Evolutionary conservation across 257 asterid genomes (phyloP).

Genomic region (Ballota nigra): DNA sequence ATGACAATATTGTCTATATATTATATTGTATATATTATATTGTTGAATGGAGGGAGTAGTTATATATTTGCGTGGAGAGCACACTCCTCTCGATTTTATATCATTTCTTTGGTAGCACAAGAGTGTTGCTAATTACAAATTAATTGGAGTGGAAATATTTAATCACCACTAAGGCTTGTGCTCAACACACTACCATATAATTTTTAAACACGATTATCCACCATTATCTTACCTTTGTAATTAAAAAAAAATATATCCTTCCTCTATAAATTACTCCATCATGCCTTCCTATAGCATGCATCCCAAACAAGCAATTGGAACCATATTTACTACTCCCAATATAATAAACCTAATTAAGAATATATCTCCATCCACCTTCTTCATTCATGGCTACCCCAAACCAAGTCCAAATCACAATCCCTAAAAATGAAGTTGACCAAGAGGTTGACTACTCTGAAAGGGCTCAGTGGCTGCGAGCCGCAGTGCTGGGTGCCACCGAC

Average conservation of each 20-base stretch:
- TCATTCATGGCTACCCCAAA: constrained; percentile 36
- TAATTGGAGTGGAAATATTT: constrained; percentile 12
- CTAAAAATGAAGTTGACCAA: constrained; percentile 22
- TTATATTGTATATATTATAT: no score
- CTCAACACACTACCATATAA: no score
- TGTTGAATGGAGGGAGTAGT: no score
- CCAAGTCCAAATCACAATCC: constrained; percentile 34
- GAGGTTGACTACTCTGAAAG: constrained; percentile 54
- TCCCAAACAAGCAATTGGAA: constrained; percentile 6
- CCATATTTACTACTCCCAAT: neutral
- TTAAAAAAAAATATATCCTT: neutral
- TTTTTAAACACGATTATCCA: no score
- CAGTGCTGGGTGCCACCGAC: constrained; percentile 68
- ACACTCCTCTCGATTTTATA: constrained; percentile 49
- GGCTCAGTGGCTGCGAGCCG: constrained; percentile 79
- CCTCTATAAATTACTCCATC: constrained; percentile 38
- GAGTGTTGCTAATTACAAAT: no score
- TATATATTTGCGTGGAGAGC: constrained; percentile 37
- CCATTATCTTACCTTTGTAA: constrained; percentile 7
- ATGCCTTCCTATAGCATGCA: neutral
- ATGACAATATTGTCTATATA: no score
- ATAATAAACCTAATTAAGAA: neutral
- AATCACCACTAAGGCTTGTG: constrained; percentile 31
- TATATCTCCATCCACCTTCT: no score
- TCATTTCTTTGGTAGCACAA: neutral